phyloP scores from a whole-genome alignment of 148 eudicot genomes.

The Amaranthus cruentus region DNA sequence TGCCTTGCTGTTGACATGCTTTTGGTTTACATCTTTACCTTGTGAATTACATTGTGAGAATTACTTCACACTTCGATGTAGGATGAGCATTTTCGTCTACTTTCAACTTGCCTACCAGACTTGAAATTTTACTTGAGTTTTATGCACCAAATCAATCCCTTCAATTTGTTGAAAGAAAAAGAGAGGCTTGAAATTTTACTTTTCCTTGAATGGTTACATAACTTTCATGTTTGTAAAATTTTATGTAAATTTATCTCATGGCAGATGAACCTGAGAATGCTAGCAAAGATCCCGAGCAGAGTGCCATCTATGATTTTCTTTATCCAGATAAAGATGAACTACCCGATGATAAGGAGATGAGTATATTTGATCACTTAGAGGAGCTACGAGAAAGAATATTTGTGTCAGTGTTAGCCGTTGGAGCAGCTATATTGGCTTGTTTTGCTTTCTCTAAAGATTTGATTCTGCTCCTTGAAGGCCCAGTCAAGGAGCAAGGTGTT shows the following conservation, averaged over 20 bases:
- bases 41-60: background rate
- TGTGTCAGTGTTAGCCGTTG: constrained; percentile 89
- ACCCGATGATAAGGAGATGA: constrained; percentile 98
- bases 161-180: background rate
- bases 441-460: constrained; percentile 89
- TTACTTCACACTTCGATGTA: background rate
- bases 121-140: no score
- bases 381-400: constrained; percentile 81
- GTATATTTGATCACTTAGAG: constrained; percentile 85
- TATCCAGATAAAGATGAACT: constrained; percentile 90
- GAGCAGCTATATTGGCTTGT: constrained; percentile 83
- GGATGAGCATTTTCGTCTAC: background rate
- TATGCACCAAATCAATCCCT: background rate
- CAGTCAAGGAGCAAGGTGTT: constrained; percentile 86
- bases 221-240: background rate
- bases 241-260: constrained; percentile 36
- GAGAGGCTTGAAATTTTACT: background rate
- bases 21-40: no score
- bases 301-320: constrained; percentile 71
- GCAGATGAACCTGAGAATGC: constrained; percentile 35
- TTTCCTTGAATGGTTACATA: background rate
- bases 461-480: constrained; percentile 80
- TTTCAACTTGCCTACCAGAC: no score
- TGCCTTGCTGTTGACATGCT: no score
- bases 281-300: constrained; percentile 35